phyloP scores from a whole-genome alignment of 768 basidiomycete species.

The Amanita inopinata region DNA sequence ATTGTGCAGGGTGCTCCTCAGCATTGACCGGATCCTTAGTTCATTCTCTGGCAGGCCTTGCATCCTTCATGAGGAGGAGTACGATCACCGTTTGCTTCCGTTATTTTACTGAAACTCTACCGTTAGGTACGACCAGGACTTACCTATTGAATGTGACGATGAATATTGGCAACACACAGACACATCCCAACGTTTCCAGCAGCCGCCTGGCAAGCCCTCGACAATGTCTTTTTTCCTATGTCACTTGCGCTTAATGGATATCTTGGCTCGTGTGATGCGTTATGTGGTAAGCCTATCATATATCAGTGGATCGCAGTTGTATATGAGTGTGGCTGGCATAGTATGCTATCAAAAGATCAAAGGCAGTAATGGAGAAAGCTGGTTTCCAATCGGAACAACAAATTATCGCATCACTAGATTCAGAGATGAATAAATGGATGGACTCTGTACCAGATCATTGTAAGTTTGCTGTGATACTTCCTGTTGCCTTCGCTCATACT shows the following conservation, averaged over 20 bases:
- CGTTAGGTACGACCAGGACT: slow-evolving; percentile 60
- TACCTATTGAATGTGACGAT: slow-evolving; percentile 53
- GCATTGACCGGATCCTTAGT: slow-evolving; percentile 37
- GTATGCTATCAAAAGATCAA: slow-evolving; percentile 67
- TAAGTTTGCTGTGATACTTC: slow-evolving; percentile 33
- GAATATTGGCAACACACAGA: slow-evolving; percentile 59
- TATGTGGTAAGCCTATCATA: slow-evolving; percentile 35
- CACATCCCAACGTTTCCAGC: slow-evolving; percentile 43
- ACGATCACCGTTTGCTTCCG: slow-evolving; percentile 17
- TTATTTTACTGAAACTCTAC: not conserved
- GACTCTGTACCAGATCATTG: slow-evolving; percentile 55
- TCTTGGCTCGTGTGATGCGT: slow-evolving; percentile 49
- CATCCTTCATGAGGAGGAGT: slow-evolving; percentile 70
- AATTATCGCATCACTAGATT: slow-evolving; percentile 64
- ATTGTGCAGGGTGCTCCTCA: slow-evolving; percentile 35
- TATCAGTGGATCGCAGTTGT: not conserved
- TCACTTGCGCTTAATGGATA: slow-evolving; percentile 46
- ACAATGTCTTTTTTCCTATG: slow-evolving; percentile 46
- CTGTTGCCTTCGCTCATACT: slow-evolving; percentile 34
- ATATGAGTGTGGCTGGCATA: slow-evolving; percentile 16
- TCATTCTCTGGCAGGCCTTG: slow-evolving; percentile 57
- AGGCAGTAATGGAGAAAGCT: slow-evolving; percentile 35
- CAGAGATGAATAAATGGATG: slow-evolving; percentile 71
- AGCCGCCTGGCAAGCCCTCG: slow-evolving; percentile 51
- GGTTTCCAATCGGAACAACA: slow-evolving; percentile 35